Percentiles rank a stretch among this genome's conserved stretches.
phyloP scores from a whole-genome alignment of 164 flowering plant genomes.

The Stephania yunnanensis region DNA sequence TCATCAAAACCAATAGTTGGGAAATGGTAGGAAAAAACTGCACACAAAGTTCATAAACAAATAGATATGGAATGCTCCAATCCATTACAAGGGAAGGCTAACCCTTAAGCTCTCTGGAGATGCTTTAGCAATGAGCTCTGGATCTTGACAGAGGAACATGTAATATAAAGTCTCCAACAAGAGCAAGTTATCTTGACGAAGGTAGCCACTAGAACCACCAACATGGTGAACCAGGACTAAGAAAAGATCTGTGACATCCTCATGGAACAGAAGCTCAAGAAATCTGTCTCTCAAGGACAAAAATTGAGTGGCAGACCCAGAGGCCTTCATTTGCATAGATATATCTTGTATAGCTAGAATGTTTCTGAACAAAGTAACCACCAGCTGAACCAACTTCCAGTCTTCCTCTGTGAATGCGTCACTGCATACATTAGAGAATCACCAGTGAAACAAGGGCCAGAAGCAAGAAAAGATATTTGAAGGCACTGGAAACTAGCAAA shows the following conservation, averaged over 20 bases:
- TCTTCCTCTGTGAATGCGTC: constrained; percentile 83
- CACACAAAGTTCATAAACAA: neutral
- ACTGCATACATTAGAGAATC: constrained; percentile 30
- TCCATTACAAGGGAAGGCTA: constrained; percentile 7
- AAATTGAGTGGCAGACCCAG: constrained; percentile 53
- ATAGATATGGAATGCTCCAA: neutral
- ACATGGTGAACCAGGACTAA: constrained; percentile 68
- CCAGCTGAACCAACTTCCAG: constrained; percentile 93
- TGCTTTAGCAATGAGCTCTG: constrained; percentile 61
- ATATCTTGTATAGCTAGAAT: constrained; percentile 80
- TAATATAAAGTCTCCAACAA: constrained; percentile 69
- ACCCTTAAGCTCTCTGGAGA: constrained; percentile 47
- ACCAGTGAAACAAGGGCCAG: constrained; percentile 1
- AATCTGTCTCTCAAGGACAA: constrained; percentile 68
- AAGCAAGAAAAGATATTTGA: neutral
- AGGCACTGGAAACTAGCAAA: neutral
- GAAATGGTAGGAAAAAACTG: too few relatives aligned
- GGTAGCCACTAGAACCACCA: constrained; percentile 50
- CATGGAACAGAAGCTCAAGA: constrained; percentile 66
- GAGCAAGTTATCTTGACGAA: constrained; percentile 84
- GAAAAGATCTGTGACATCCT: constrained; percentile 84
- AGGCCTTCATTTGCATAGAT: constrained; percentile 60
- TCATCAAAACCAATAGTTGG: neutral
- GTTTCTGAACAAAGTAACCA: constrained; percentile 84
- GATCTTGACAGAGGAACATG: constrained; percentile 73